phyloP scores from a whole-genome alignment of 805 yeast species.

The Teunomyces cretensis region DNA sequence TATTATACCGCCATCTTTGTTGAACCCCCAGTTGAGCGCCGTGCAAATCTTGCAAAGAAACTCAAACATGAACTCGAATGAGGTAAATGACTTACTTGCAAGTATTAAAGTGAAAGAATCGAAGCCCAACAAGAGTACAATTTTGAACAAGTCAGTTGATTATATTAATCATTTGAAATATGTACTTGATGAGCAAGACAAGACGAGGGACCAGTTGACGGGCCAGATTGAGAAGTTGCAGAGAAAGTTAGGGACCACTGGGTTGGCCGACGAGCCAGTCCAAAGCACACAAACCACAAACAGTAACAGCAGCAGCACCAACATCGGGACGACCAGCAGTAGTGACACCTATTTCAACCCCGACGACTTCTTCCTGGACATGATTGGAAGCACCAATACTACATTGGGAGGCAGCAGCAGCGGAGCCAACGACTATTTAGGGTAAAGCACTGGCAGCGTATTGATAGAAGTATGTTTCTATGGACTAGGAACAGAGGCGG shows the following conservation, averaged over 20 bases:
- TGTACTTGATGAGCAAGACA: slow-evolving; percentile 58
- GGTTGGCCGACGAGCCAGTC: neutral
- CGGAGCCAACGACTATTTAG: neutral
- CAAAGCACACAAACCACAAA: neutral
- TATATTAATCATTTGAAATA: slow-evolving; percentile 67
- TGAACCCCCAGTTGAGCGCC: slow-evolving; percentile 47
- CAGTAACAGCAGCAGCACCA: slow-evolving; percentile 2
- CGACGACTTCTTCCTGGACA: slow-evolving; percentile 23
- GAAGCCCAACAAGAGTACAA: slow-evolving; percentile 81
- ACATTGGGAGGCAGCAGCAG: slow-evolving; percentile 3
- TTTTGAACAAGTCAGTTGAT: slow-evolving; percentile 74
- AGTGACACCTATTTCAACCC: slow-evolving; percentile 17
- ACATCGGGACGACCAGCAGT: slow-evolving; percentile 5
- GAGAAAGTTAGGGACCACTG: neutral
- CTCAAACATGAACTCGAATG: slow-evolving; percentile 27
- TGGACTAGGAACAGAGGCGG: neutral
- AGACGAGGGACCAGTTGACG: slow-evolving; percentile 40
- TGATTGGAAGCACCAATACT: slow-evolving; percentile 8
- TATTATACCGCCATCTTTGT: slow-evolving; percentile 74
- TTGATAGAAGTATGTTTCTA: neutral
- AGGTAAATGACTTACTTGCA: slow-evolving; percentile 35
- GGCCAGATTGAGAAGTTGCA: slow-evolving; percentile 7
- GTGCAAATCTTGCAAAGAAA: slow-evolving; percentile 41
- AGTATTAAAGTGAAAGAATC: slow-evolving; percentile 56
- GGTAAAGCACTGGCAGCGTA: neutral